Evolutionary conservation across 257 asterid genomes (phyloP).

Genomic region (Solanum lycopersicoides): DNA sequence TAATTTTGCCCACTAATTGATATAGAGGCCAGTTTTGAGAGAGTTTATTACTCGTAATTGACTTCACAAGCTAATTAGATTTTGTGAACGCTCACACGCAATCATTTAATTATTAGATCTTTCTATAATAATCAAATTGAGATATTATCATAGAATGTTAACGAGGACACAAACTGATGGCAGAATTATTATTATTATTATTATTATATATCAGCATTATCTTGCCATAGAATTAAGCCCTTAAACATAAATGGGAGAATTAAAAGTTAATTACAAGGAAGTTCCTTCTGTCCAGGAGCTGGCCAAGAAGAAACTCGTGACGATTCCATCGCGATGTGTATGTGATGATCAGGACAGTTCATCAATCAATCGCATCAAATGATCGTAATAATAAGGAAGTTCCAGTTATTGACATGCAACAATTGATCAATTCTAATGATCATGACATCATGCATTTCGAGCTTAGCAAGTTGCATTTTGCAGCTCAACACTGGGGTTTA

Average conservation of each 20-base stretch:
- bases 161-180: no score
- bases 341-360: slow-evolving; percentile 20
- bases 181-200: no score
- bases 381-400: slow-evolving; percentile 3
- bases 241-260: background rate
- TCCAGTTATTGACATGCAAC: slow-evolving; percentile 35
- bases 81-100: no score
- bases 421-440: background rate
- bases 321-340: slow-evolving; percentile 14
- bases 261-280: slow-evolving; percentile 20
- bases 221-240: no score
- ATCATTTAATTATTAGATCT: no score
- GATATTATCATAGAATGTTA: no score
- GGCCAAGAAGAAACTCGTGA: slow-evolving; percentile 18
- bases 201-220: no score
- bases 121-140: no score
- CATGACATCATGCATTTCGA: slow-evolving; percentile 12
- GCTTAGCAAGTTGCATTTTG: slow-evolving; percentile 36
- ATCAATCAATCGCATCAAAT: background rate
- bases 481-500: slow-evolving; percentile 4
- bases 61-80: no score
- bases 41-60: no score
- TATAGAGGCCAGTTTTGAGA: no score
- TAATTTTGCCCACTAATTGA: no score
- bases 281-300: slow-evolving; percentile 61